Percentiles rank a stretch among this genome's conserved stretches.
These are phyloP conservation scores for Anisodus tanguticus DNA, from an alignment of 257 asterid species.

Conservation along the genomic window DNA sequence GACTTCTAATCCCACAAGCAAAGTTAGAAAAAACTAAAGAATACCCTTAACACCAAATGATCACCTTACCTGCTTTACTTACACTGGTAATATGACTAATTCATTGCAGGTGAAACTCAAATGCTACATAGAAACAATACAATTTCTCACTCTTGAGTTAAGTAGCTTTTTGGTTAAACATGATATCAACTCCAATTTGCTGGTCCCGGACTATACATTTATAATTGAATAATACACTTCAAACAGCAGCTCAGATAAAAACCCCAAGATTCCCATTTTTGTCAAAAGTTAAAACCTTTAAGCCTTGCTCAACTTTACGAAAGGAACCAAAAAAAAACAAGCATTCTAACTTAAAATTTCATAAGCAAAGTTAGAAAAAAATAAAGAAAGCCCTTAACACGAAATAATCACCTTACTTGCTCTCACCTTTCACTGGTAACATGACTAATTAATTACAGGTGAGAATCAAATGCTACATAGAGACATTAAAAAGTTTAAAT, in stretches of 20 bases:
- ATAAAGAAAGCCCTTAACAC: too few species aligned
- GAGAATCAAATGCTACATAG: too few species aligned
- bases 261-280: neutral
- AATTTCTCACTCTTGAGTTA: neutral
- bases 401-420: too few species aligned
- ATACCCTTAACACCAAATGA: neutral
- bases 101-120: neutral
- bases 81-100: neutral
- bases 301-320: neutral
- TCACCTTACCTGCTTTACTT: neutral
- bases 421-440: too few species aligned
- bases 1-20: neutral
- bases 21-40: neutral
- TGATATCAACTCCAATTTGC: neutral
- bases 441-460: too few species aligned
- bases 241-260: neutral
- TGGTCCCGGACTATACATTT: neutral
- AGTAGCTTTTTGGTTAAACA: too few species aligned
- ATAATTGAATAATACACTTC: neutral
- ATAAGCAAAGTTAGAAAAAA: too few species aligned
- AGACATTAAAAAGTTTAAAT: too few species aligned
- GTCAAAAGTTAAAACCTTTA: conserved; percentile 34
- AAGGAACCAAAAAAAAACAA: too few species aligned
- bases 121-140: neutral
- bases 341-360: too few species aligned